Conservation (phyloP, 2,329 filamentous ascomycete genomes). For the Verticillium alfalfae region DNA sequence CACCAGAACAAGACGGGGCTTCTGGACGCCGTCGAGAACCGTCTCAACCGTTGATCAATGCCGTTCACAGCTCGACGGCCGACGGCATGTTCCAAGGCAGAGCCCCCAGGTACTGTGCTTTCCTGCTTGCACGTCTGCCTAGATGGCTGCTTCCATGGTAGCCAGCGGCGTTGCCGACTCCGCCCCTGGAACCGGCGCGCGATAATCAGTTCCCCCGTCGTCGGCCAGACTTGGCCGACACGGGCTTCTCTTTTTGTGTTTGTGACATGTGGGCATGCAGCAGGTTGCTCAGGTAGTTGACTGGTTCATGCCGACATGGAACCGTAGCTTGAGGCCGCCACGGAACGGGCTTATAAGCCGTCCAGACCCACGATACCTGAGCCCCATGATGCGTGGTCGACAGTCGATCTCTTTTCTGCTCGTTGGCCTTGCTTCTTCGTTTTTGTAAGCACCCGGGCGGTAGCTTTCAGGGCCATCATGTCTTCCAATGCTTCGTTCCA, state of each 20-base stretch:
- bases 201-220: background rate
- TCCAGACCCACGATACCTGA: background rate
- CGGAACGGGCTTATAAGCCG: background rate
- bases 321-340: background rate
- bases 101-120: background rate
- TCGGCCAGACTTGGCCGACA: background rate
- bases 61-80: background rate
- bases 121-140: no score
- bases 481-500: slow-evolving; percentile 6
- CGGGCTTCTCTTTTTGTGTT: background rate
- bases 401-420: background rate
- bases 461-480: slow-evolving; percentile 3
- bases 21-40: background rate
- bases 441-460: background rate
- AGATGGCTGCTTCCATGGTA: background rate
- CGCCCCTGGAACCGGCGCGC: background rate
- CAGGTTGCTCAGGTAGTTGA: background rate
- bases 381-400: background rate
- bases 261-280: background rate
- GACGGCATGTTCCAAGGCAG: background rate
- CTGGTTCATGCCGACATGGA: background rate
- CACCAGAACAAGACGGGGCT: background rate
- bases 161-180: background rate
- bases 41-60: background rate
- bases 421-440: background rate